Percentiles rank a stretch among this genome's conserved stretches.
These are phyloP conservation scores for Solidago caesia DNA, from an alignment of 129 eudicot species.

Conservation along the genomic window DNA sequence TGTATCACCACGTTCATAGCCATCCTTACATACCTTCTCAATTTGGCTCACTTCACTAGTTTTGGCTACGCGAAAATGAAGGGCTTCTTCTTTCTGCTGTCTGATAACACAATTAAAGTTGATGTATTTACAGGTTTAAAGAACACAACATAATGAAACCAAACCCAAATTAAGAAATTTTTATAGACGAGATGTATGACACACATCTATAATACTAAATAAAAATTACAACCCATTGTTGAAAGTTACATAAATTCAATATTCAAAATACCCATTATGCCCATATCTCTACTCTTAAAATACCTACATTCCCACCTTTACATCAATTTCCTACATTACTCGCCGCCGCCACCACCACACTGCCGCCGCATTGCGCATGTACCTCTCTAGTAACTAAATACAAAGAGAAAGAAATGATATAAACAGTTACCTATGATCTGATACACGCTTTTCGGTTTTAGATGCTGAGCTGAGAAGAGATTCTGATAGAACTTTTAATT, in stretches of 20 bases:
- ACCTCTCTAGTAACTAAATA: background rate
- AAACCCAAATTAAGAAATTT: background rate
- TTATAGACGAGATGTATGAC: background rate
- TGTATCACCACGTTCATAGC: background rate
- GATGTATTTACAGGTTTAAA: conserved; percentile 5
- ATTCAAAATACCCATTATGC: too few relatives aligned
- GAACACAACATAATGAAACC: conserved; percentile 3
- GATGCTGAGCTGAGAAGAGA: conserved; percentile 81
- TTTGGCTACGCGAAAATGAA: conserved; percentile 57
- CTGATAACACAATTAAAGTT: conserved; percentile 37
- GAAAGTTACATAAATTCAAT: too few relatives aligned
- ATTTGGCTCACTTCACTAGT: conserved; percentile 69
- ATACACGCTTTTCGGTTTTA: conserved; percentile 73
- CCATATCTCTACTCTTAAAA: too few relatives aligned
- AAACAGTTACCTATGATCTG: conserved; percentile 62
- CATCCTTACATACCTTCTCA: conserved; percentile 59
- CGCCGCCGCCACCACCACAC: too few relatives aligned
- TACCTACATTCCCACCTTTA: too few relatives aligned
- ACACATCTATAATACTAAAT: background rate
- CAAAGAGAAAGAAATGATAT: conserved; percentile 8
- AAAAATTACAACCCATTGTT: too few relatives aligned
- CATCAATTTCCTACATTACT: too few relatives aligned
- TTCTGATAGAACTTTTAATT: conserved; percentile 68
- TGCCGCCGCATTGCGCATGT: too few relatives aligned
- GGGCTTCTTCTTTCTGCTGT: conserved; percentile 88